Evolutionary conservation across 164 flowering plant genomes (phyloP), one percentile per base, ranked within the genome.

Genomic region (Aristolochia fimbriata): DNA sequence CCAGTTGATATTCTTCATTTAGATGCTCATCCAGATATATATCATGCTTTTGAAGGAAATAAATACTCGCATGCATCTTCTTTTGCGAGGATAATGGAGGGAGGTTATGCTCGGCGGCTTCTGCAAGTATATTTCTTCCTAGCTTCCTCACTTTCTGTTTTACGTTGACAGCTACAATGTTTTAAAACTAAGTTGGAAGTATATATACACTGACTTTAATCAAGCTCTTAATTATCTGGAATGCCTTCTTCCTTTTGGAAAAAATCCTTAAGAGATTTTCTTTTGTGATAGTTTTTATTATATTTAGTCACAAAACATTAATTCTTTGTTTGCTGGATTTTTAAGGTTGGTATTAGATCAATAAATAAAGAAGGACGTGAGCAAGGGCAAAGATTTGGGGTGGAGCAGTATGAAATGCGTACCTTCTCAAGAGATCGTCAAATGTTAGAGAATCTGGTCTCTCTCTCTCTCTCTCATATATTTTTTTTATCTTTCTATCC

Each of bases 11-110:
- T 93, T 79, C 96, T 93, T 73, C 99, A 93, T 76, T 73, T 93
- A 5, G 99, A 93, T 85, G 99, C 99, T n/a, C 99, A 93, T 76
- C 99, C 99, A 66, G 99, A 93, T 72, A 88, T 84, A 31, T 93
- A 93, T 78, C 69, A 90, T 73, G 64, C 75, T 50, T 93, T 90
- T 73, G 99, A 93, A 77, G 99, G 99, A 70, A 93, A 93, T 68
- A 84, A 77, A 65, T 93, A 84, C 67, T 93, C 99, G 11, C 99
- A 93, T 76, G 99, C 99, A 46, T 93, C 99, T 70, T 78, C 97
- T 60, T 93, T 93, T 83, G 97, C 99, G 15, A 81, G 99, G 52
- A 93, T 93, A 21, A 90, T 93, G 99, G 99, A 93, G 75, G 97
- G 97, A 67, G 99, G 99, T 51, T 93, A 93, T 81, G 99, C 87